A percentile compares a stretch with the other conserved stretches of the same genome.
Conservation (phyloP, 352 stramenopile genomes). For the Pythium phragmitis region DNA sequence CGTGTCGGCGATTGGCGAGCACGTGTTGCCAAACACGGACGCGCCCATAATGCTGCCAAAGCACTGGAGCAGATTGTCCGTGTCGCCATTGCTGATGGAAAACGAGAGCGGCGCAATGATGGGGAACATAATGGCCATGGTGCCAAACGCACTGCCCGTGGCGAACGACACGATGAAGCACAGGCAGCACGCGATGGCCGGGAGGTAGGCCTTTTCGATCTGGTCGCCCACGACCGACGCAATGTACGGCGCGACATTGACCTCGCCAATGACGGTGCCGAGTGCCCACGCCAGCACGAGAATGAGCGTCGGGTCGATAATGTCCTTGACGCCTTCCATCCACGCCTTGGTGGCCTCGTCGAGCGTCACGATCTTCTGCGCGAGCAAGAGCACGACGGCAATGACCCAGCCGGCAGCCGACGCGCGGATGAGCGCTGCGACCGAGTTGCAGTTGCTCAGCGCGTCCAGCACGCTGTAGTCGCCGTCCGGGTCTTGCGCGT, state of each 20-base stretch:
- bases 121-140: constrained; percentile 93
- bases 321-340: constrained; percentile 90
- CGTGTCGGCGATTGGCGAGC: constrained; percentile 92
- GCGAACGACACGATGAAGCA: constrained; percentile 90
- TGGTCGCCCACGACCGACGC: constrained; percentile 72
- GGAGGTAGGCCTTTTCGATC: constrained; percentile 77
- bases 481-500: constrained; percentile 42
- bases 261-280: constrained; percentile 78
- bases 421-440: constrained; percentile 73
- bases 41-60: constrained; percentile 87
- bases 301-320: constrained; percentile 90
- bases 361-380: constrained; percentile 85
- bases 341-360: constrained; percentile 87
- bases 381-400: constrained; percentile 62
- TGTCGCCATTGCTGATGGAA: constrained; percentile 75
- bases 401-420: constrained; percentile 78
- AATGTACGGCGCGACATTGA: constrained; percentile 83
- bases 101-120: constrained; percentile 88
- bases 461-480: constrained; percentile 64
- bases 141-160: constrained; percentile 88
- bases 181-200: constrained; percentile 77
- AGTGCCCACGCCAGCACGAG: constrained; percentile 90
- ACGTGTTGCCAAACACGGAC: constrained; percentile 88
- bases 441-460: constrained; percentile 76
- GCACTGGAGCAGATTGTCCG: constrained; percentile 81